These are phyloP conservation scores for Entophlyctis helioformis DNA, from an alignment of 192 early-diverging fungal species.

Conservation along the genomic window DNA sequence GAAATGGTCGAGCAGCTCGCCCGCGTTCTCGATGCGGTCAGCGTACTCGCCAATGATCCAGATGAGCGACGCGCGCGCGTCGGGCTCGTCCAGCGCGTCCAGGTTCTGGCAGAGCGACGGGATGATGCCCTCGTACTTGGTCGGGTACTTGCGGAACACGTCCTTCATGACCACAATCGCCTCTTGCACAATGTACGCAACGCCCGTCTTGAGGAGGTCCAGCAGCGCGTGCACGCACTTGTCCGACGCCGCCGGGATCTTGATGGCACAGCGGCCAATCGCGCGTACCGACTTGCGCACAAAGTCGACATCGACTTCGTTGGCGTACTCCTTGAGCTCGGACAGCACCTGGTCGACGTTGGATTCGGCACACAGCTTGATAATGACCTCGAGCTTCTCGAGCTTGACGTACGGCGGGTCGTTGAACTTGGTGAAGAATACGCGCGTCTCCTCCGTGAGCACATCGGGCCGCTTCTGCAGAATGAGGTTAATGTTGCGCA, in stretches of 20 bases:
- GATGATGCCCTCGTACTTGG: slow-evolving; percentile 72
- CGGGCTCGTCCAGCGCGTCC: slow-evolving; percentile 80
- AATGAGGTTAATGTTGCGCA: slow-evolving; percentile 94
- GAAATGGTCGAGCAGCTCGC: slow-evolving; percentile 62
- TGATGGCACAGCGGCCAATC: slow-evolving; percentile 87
- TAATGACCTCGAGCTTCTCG: slow-evolving; percentile 90
- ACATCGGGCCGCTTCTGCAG: slow-evolving; percentile 80
- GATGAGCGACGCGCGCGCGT: slow-evolving; percentile 79
- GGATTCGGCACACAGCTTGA: slow-evolving; percentile 71
- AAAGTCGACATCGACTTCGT: slow-evolving; percentile 96
- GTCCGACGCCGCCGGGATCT: slow-evolving; percentile 77
- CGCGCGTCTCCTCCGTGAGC: slow-evolving; percentile 82
- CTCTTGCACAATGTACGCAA: slow-evolving; percentile 87
- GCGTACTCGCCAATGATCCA: slow-evolving; percentile 98
- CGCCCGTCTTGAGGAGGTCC: slow-evolving; percentile 79
- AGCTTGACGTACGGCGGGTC: slow-evolving; percentile 95
- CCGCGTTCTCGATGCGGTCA: slow-evolving; percentile 73
- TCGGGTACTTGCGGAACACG: slow-evolving; percentile 91
- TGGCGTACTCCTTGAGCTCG: slow-evolving; percentile 93
- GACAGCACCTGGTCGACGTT: slow-evolving; percentile 86
- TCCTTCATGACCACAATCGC: slow-evolving; percentile 78
- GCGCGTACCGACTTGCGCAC: slow-evolving; percentile 78
- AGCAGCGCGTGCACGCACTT: slow-evolving; percentile 75
- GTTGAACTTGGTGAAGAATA: slow-evolving; percentile 98
- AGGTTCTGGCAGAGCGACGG: slow-evolving; percentile 80